Conservation (phyloP, 2,329 filamentous ascomycete genomes). For the Exophiala calicioides region DNA sequence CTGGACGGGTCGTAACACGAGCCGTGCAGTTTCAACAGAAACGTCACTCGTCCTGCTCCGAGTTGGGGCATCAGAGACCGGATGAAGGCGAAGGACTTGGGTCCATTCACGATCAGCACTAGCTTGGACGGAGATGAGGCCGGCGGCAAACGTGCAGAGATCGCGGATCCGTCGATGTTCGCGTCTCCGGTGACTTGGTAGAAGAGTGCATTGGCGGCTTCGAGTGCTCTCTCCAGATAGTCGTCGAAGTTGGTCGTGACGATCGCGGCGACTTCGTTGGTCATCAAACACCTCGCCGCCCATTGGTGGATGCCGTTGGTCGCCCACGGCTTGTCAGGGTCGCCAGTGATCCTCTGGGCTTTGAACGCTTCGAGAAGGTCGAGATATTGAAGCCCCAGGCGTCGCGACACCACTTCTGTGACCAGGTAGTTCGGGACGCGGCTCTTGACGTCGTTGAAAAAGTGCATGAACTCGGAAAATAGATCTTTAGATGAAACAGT, state of each 20-base stretch:
- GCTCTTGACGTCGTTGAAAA: constrained; percentile 3
- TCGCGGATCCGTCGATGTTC: constrained; percentile 6
- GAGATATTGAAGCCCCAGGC: constrained; percentile 6
- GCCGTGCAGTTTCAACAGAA: constrained; percentile 9
- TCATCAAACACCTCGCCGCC: neutral
- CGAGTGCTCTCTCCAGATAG: constrained; percentile 3
- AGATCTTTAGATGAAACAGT: no score
- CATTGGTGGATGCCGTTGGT: constrained; percentile 4
- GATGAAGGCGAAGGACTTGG: constrained; percentile 5
- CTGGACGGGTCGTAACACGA: constrained; percentile 7
- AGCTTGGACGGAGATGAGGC: neutral
- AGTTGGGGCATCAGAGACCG: constrained; percentile 8
- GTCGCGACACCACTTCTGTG: constrained; percentile 8
- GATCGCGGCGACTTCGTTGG: neutral
- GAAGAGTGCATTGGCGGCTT: neutral
- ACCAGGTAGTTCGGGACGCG: constrained; percentile 8
- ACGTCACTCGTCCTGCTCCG: constrained; percentile 1
- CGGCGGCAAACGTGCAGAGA: neutral
- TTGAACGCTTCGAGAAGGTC: constrained; percentile 4
- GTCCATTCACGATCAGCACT: constrained; percentile 8
- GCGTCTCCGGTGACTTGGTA: constrained; percentile 4
- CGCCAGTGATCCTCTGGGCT: neutral
- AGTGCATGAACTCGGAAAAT: neutral
- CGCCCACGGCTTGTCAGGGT: no score
- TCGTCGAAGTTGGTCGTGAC: constrained; percentile 12